Base-by-base conservation (phyloP, 1,284 basidiomycete genomes). In the Phlebopus sp. region DNA sequence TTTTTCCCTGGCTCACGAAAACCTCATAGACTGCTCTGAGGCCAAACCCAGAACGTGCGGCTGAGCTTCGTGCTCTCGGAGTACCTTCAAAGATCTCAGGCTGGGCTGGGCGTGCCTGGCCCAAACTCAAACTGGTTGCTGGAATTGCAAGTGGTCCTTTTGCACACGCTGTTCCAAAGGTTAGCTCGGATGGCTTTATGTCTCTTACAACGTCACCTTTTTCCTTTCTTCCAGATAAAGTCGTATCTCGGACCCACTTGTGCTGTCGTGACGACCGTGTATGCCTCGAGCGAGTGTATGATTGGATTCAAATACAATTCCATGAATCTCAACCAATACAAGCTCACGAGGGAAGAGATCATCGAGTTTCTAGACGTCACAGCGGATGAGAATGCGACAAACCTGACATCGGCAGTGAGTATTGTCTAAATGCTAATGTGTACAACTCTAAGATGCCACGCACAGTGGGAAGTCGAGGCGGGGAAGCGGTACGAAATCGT, bases 401-500 rank as follows among this genome's bases (percentile, higher is more conserved):
- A 39, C 10, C 27, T 60, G 6, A 17, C 46, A 17, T 47, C 52
- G 21, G 18, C 37, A 0, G 60, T 63, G 31, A 6, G 54, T 39
- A 17, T 52, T 19, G 4, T 29, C 21, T 23, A 6, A 6, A 23
- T 29, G 27, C 27, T 2, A 29, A 2, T 9, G 7, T 29, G 8
- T 9, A 29, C 10, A 9, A 11, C 9, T 29, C 27, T 11, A 9
- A 29, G 10, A 29, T 29, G 10, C 27, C 4, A 11, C 14, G 9
- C 4, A 36, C 25, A 61, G 59, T 64, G 59, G 59, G 50, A 60
- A 18, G 50, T 59, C 8, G 38, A 51, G n/a, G 1, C 19, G 3
- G 52, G 60, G 11, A 38, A 17, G 23, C 47, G 19, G 9, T 63
- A 64, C 4, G 62, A 62, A 27, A 5, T 55, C 9, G 51, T 62